Conservation (phyloP, 805 yeast genomes). For the Saccharomycopsis vini region DNA sequence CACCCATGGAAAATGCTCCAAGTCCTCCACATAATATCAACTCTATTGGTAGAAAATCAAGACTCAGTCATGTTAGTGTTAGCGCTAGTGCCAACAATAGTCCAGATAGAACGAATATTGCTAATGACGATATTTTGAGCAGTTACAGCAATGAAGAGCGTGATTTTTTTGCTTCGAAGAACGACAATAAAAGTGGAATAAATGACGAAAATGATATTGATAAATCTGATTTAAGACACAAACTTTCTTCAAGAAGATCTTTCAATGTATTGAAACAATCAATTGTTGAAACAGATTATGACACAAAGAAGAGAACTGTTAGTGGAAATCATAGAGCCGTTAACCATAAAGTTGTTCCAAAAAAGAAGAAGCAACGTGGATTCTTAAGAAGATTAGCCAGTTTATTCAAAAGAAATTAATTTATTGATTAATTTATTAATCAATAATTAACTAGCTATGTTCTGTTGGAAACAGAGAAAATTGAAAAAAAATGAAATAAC, state of each 20-base stretch:
- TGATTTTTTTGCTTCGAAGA: background rate
- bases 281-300: conserved; percentile 10
- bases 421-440: too few species aligned
- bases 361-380: background rate
- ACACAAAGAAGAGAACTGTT: background rate
- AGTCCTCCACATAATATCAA: background rate
- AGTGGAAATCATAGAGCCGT: background rate
- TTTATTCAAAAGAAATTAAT: background rate
- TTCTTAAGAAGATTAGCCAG: conserved; percentile 1
- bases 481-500: too few species aligned
- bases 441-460: too few species aligned
- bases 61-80: background rate
- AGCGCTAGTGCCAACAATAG: conserved; percentile 1
- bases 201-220: background rate
- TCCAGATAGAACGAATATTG: background rate
- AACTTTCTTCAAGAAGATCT: conserved; percentile 12
- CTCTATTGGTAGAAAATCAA: background rate
- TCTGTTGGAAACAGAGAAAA: too few species aligned
- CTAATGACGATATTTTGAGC: background rate
- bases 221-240: conserved; percentile 4
- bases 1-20: background rate
- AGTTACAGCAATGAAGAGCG: background rate
- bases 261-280: conserved; percentile 19
- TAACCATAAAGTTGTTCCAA: background rate
- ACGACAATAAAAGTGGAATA: background rate